Conservation (phyloP, 257 asterid species). For the Phtheirospermum japonicum region DNA sequence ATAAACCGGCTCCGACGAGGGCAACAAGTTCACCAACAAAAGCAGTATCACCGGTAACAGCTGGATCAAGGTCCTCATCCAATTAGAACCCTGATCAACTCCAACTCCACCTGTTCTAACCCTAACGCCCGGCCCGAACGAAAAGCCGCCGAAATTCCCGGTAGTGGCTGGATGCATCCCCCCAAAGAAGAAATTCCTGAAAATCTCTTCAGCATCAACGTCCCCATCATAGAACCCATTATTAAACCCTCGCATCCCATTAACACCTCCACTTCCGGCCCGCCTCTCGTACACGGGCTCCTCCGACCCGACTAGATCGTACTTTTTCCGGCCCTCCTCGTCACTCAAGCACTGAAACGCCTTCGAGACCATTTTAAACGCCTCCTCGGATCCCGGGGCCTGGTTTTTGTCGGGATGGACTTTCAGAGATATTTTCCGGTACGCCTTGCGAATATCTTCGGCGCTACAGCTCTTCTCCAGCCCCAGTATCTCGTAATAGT, state of each 20-base stretch:
- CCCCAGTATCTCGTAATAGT: conserved; percentile 86
- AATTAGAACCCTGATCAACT: conserved; percentile 54
- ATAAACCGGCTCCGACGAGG: conserved; percentile 77
- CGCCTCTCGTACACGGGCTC: conserved; percentile 65
- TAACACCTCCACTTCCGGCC: conserved; percentile 40
- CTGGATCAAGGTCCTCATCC: conserved; percentile 61
- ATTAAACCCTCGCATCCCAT: conserved; percentile 66
- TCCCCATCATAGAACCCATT: conserved; percentile 66
- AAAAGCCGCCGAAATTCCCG: conserved; percentile 66
- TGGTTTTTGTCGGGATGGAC: conserved; percentile 96
- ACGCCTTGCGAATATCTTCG: conserved; percentile 82
- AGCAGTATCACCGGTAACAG: conserved; percentile 71
- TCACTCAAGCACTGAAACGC: conserved; percentile 90
- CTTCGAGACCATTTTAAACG: conserved; percentile 91
- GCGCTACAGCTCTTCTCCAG: conserved; percentile 62
- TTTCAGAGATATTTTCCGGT: conserved; percentile 79
- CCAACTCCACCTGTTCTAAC: conserved; percentile 60
- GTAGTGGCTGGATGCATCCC: conserved; percentile 79
- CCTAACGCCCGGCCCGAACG: conserved; percentile 78
- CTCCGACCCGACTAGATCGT: conserved; percentile 69
- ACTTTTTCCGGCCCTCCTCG: conserved; percentile 67
- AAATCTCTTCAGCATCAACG: conserved; percentile 87
- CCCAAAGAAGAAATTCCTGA: conserved; percentile 88
- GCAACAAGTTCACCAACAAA: conserved; percentile 74
- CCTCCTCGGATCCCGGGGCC: conserved; percentile 96